Evolutionary conservation across 352 stramenopile species (phyloP), one percentile per base, ranked within the genome.

Genomic region (Phytophthora uliginosa): DNA sequence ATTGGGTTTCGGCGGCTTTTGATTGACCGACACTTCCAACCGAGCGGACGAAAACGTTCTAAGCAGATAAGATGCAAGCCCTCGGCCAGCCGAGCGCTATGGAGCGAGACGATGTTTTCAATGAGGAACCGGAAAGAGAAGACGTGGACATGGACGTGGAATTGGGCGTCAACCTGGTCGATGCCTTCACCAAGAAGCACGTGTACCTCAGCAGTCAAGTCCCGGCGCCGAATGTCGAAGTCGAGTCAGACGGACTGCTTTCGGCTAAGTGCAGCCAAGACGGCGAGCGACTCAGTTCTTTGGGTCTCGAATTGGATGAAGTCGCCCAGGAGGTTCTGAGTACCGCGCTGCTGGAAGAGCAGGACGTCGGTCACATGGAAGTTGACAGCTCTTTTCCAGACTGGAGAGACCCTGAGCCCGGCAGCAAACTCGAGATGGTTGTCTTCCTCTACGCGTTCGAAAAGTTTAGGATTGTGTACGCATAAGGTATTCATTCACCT

Each of bases 401-500:
- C 7, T 54, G 10, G 31, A 47, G 42, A 26, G 64, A 71, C 18
- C 51, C 7, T 8, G 40, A 48, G 4, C 33, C 24, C 7, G 9
- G 33, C 45, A 58, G 24, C n/a, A 66, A 72, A 22, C 31, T 56
- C 18, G 53, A 62, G 33, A 66, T 69, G 50, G 36, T 76, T 8
- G 50, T 61, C 24, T 76, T 58, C 47, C 62, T 69, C 42, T 74
- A 74, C 54, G 61, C 60, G 9, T 75, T 75, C 50, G 68, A 75
- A 20, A 75, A 75, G 58, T 76, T 76, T 18, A 31, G 51, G 7
- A 66, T 76, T 24, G 68, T 71, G 38, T 74, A 74, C 24, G 67
- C 67, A 22, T 74, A 66, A 40, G 36, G 13, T 42, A 17, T 12
- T 10, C 36, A 42, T 17, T 42, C 51, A 26, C 20, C 26, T 7